These are phyloP conservation scores for Penicillium cataractarum DNA, from an alignment of 495 filamentous ascomycete genomes.

Conservation along the genomic window DNA sequence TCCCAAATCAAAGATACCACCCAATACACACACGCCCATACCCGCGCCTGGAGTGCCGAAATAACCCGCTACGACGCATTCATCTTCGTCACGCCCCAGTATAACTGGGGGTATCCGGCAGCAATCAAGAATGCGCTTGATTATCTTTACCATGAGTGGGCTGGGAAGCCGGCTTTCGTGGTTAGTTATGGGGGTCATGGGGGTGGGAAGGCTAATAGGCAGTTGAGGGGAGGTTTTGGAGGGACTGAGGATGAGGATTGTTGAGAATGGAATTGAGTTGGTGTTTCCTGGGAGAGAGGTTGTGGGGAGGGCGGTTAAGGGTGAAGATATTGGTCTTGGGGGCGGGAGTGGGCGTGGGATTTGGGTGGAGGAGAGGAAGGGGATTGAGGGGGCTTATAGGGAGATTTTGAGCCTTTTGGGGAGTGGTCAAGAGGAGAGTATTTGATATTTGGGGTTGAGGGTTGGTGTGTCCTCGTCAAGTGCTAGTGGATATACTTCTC, in stretches of 20 bases:
- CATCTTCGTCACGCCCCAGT: constrained; percentile 55
- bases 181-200: constrained; percentile 56
- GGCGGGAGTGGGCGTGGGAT: background rate
- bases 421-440: background rate
- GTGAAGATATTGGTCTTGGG: background rate
- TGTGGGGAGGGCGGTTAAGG: background rate
- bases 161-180: constrained; percentile 53
- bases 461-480: too few relatives aligned
- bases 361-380: background rate
- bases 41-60: constrained; percentile 49
- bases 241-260: background rate
- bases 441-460: too few relatives aligned
- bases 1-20: constrained; percentile 40
- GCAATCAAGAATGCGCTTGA: constrained; percentile 62
- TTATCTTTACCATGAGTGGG: constrained; percentile 60
- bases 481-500: too few relatives aligned
- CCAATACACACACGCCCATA: constrained; percentile 49
- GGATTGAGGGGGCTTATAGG: background rate
- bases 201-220: constrained; percentile 32
- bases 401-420: background rate
- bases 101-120: constrained; percentile 53
- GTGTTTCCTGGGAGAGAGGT: background rate
- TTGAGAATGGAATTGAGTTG: background rate
- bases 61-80: constrained; percentile 50
- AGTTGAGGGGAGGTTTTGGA: constrained; percentile 1